Evolutionary conservation across 2,329 filamentous ascomycete genomes (phyloP), one percentile per base, ranked within the genome.

Genomic region (Didymellaceae sp.): DNA sequence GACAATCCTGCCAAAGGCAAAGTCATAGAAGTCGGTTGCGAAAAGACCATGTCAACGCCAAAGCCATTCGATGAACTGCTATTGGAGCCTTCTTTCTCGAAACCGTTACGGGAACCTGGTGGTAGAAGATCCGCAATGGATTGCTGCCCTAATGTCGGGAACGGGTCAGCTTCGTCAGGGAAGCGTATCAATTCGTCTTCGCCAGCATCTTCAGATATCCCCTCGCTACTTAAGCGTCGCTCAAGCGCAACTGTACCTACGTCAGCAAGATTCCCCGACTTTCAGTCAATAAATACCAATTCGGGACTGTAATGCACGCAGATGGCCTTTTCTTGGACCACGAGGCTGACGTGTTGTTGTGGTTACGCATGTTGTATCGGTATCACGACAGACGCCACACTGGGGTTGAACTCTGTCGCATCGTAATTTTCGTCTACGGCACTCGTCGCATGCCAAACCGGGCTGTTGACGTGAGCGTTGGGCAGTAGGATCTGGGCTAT

Each of bases 291-390:
- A 38, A 33, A 16, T 45, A 45, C 43, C 5, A 11, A 45, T 45
- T n/a, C 43, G 43, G 17, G 43, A 45, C 18, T 45, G 43, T 25
- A 45, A 13, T n/a, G 34, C 43, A 25, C 43, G 43, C 32, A 45
- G 16, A 37, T 45, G 43, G 13, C 43, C 33, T 14, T 17, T 45
- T 25, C 14, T 45, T 32, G 43, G 43, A 24, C 43, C 43, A 18
- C 43, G 43, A 24, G 43, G 43, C 20, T 45, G 43, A 2, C 43
- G 33, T 18, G 25, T 39, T 6, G 43, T 45, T 32, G 43, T 45
- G 13, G 43, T 45, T 5, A 45, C 43, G 26, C 43, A 45, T 38
- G 34, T 21, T 31, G 33, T 45, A 18, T 14, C 43, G n/a, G 43
- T 31, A 25, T 45, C 43, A 14, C 25, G 43, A 14, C 43, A 45